Conservation (phyloP, 495 filamentous ascomycete species). For the Penicillium antarcticum region DNA sequence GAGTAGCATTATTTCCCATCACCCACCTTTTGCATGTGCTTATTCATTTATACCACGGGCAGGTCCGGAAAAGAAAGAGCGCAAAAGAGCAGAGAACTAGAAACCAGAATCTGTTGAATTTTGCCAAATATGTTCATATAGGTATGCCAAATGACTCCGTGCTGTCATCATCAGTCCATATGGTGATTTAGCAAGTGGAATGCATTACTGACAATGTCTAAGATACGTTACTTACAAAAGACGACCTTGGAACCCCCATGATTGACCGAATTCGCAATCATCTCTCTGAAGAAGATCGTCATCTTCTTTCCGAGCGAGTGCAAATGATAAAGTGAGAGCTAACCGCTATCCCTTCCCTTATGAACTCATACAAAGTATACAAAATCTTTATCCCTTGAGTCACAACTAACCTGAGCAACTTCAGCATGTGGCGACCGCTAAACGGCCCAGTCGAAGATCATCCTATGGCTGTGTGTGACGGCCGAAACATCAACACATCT, state of each 20-base stretch:
- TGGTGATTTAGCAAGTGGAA: no score
- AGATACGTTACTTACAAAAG: conserved; percentile 11
- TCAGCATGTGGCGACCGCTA: conserved; percentile 30
- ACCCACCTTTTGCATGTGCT: background rate
- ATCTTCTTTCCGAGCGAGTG: conserved; percentile 11
- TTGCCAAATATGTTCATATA: conserved; percentile 17
- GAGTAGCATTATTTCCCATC: background rate
- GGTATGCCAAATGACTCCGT: conserved; percentile 6
- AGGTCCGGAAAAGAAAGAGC: conserved; percentile 12
- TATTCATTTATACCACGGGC: background rate
- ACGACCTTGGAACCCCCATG: conserved; percentile 5
- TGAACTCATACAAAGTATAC: background rate
- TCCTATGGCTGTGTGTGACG: conserved; percentile 32
- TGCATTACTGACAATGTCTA: background rate
- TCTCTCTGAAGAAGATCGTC: conserved; percentile 6
- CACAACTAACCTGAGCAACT: background rate
- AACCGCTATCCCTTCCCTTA: background rate
- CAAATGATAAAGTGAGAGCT: conserved; percentile 16
- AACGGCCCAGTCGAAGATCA: conserved; percentile 23
- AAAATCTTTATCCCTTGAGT: background rate
- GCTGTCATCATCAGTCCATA: no score
- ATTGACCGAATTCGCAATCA: conserved; percentile 13
- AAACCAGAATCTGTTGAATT: conserved; percentile 7
- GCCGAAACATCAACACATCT: conserved; percentile 14
- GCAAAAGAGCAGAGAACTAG: conserved; percentile 11